Evolutionary conservation across 2,329 filamentous ascomycete genomes (phyloP).

Genomic region (Phoma sp.): DNA sequence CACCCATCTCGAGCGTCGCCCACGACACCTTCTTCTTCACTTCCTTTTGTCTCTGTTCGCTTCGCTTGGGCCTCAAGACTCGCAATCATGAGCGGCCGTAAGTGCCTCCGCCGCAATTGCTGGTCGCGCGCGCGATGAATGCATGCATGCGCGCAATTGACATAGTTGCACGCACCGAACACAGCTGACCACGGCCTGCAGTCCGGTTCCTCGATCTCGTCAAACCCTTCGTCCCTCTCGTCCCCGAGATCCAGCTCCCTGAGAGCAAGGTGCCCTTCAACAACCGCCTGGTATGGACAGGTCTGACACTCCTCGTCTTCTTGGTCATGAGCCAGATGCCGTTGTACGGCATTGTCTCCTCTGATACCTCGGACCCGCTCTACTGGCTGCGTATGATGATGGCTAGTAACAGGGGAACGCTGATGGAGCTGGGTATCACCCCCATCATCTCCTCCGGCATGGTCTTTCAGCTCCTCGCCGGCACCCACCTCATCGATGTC

Average conservation of each 20-base stretch:
- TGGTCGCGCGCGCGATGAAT: slow-evolving; percentile 5
- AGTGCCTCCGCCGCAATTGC: slow-evolving; percentile 47
- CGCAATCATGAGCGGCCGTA: slow-evolving; percentile 66
- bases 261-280: slow-evolving; percentile 99
- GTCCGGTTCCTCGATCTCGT: slow-evolving; percentile 99
- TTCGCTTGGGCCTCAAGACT: slow-evolving; percentile 40
- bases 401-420: slow-evolving; percentile 94
- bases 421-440: slow-evolving; percentile 95
- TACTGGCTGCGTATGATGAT: slow-evolving; percentile 99
- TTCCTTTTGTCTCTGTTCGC: slow-evolving; percentile 44
- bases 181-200: slow-evolving; percentile 51
- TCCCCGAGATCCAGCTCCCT: slow-evolving; percentile 86
- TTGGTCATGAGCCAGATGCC: slow-evolving; percentile 99
- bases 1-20: slow-evolving; percentile 36
- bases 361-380: slow-evolving; percentile 90
- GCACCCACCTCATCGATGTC: slow-evolving; percentile 99
- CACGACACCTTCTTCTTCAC: slow-evolving; percentile 34
- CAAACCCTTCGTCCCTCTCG: slow-evolving; percentile 99
- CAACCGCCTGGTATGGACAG: slow-evolving; percentile 68
- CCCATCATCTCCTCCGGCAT: slow-evolving; percentile 99
- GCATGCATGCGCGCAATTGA: slow-evolving; percentile 10
- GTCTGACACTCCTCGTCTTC: slow-evolving; percentile 89
- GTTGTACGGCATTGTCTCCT: slow-evolving; percentile 96
- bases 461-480: slow-evolving; percentile 99
- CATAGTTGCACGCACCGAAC: slow-evolving; percentile 8